These are phyloP conservation scores for Penicillium odoratum DNA, from an alignment of 495 filamentous ascomycete genomes.

Conservation along the genomic window DNA sequence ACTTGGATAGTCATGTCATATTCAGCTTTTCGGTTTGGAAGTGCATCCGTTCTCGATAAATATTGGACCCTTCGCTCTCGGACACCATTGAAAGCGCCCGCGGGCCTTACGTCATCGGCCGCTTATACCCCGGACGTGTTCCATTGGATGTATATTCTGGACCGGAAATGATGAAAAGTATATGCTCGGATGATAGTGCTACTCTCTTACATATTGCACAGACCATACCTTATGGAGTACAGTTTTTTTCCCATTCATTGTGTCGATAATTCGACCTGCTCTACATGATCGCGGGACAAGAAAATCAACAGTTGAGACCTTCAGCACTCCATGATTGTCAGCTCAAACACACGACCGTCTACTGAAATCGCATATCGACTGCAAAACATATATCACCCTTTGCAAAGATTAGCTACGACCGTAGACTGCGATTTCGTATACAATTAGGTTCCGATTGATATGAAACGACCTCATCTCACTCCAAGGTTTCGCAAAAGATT, in stretches of 20 bases:
- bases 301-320: not conserved
- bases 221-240: not conserved
- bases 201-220: constrained; percentile 1
- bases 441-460: no score
- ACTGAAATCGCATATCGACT: not conserved
- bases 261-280: not conserved
- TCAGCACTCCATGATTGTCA: not conserved
- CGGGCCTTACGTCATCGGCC: constrained; percentile 32
- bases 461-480: no score
- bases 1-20: constrained; percentile 43
- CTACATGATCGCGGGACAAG: not conserved
- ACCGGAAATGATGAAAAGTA: constrained; percentile 28
- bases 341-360: not conserved
- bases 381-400: not conserved
- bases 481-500: no score
- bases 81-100: constrained; percentile 38
- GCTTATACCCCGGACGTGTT: constrained; percentile 38
- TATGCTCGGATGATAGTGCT: not conserved
- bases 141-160: constrained; percentile 45
- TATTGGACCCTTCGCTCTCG: constrained; percentile 40
- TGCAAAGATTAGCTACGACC: no score
- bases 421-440: no score
- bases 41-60: constrained; percentile 17
- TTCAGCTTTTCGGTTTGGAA: constrained; percentile 39
- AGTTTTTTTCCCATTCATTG: not conserved